phyloP scores from a whole-genome alignment of 2,329 filamentous ascomycete genomes.

The Lachnellula hyalina region DNA sequence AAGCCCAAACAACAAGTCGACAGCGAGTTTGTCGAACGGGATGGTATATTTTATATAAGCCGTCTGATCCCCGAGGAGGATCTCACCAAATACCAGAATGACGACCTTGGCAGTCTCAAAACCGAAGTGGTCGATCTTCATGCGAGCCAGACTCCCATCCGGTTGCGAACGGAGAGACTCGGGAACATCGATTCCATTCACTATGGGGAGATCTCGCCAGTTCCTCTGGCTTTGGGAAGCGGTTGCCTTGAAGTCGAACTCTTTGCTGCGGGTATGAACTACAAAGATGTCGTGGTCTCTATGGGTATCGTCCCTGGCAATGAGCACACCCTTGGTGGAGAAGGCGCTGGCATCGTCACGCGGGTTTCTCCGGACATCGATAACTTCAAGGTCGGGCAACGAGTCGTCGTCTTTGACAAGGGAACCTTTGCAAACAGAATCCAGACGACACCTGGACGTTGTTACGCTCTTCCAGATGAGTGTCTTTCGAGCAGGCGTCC shows the following conservation, averaged over 20 bases:
- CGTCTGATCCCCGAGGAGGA: conserved; percentile 26
- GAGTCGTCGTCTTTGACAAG: conserved; percentile 9
- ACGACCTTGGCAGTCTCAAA: conserved; percentile 11
- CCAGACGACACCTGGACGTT: conserved; percentile 27
- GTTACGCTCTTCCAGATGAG: conserved; percentile 12
- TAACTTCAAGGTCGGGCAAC: conserved; percentile 20
- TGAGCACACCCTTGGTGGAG: conserved; percentile 18
- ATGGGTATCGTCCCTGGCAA: conserved; percentile 17
- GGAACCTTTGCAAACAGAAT: conserved; percentile 2
- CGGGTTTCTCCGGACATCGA: conserved; percentile 19
- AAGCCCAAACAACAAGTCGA: conserved; percentile 11
- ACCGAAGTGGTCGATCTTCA: conserved; percentile 2
- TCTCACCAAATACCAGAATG: conserved; percentile 22
- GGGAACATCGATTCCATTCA: conserved; percentile 9
- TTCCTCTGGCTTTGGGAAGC: background rate
- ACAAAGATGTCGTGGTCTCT: conserved; percentile 18
- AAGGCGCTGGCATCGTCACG: conserved; percentile 23
- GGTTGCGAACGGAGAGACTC: conserved; percentile 5
- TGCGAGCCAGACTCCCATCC: background rate
- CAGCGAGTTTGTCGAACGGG: conserved; percentile 28
- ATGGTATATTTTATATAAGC: conserved; percentile 24
- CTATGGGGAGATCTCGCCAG: conserved; percentile 5
- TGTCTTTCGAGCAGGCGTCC: conserved; percentile 19
- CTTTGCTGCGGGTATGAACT: conserved; percentile 22
- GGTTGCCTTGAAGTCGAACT: conserved; percentile 13